phyloP scores from a whole-genome alignment of 2,329 filamentous ascomycete species.

The Chaetothyriales sp. region DNA sequence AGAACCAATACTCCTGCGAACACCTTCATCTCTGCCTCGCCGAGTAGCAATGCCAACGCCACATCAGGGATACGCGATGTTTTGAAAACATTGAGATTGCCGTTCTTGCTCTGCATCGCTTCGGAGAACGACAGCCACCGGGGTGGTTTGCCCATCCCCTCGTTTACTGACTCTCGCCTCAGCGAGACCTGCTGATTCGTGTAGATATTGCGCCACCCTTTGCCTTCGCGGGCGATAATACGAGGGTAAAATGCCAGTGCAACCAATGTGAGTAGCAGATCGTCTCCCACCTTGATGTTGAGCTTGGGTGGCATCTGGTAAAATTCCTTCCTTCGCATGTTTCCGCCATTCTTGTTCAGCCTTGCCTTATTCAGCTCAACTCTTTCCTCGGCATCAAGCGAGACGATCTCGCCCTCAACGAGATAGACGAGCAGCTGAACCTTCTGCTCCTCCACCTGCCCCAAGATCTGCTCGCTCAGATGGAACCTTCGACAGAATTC shows the following conservation, averaged over 20 bases:
- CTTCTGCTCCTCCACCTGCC: slow-evolving; percentile 91
- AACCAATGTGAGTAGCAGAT: slow-evolving; percentile 66
- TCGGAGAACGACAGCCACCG: slow-evolving; percentile 91
- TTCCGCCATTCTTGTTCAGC: background rate
- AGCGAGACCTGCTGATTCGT: slow-evolving; percentile 77
- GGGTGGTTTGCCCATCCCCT: slow-evolving; percentile 25
- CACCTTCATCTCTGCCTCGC: slow-evolving; percentile 80
- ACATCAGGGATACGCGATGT: slow-evolving; percentile 71
- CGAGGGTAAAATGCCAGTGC: slow-evolving; percentile 96
- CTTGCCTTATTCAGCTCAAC: slow-evolving; percentile 6
- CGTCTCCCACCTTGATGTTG: slow-evolving; percentile 66
- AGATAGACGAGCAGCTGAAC: slow-evolving; percentile 75
- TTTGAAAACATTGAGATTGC: slow-evolving; percentile 74
- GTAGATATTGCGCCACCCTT: slow-evolving; percentile 77
- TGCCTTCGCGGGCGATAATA: slow-evolving; percentile 67
- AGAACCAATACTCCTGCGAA: slow-evolving; percentile 76
- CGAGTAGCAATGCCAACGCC: slow-evolving; percentile 69
- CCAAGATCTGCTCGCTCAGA: slow-evolving; percentile 71
- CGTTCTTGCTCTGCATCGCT: slow-evolving; percentile 83
- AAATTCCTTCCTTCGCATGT: slow-evolving; percentile 34
- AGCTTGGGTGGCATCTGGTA: slow-evolving; percentile 68
- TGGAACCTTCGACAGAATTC: slow-evolving; percentile 96
- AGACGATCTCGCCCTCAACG: slow-evolving; percentile 71
- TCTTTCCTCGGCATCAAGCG: slow-evolving; percentile 34
- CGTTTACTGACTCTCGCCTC: background rate